These are phyloP conservation scores for Naganishia sp. DNA, from an alignment of 1,284 basidiomycete species.

Conservation along the genomic window DNA sequence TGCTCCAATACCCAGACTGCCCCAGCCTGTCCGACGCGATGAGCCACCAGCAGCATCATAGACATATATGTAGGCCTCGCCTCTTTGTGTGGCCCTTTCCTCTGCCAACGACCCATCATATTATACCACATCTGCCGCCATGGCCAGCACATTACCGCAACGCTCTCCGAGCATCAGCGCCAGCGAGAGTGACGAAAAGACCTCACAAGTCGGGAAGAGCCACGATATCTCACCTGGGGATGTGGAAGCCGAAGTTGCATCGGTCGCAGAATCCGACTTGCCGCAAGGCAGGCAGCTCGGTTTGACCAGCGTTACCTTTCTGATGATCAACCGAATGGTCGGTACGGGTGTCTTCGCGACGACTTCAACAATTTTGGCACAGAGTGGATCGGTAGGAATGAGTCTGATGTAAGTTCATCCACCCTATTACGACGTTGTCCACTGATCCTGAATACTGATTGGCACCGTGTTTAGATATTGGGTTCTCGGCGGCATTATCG, in stretches of 20 bases:
- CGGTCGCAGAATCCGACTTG: slow-evolving; percentile 6
- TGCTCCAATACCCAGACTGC: neutral
- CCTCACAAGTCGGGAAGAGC: slow-evolving; percentile 9
- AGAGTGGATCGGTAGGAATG: slow-evolving; percentile 27
- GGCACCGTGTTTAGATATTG: slow-evolving; percentile 20
- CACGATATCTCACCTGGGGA: slow-evolving; percentile 7
- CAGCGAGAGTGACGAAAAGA: slow-evolving; percentile 23
- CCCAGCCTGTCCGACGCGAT: too few relatives aligned
- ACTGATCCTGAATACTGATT: neutral
- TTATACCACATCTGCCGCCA: neutral
- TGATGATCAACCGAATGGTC: slow-evolving; percentile 32
- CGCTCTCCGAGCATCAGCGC: slow-evolving; percentile 10
- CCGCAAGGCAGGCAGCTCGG: slow-evolving; percentile 25
- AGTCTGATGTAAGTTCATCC: slow-evolving; percentile 17
- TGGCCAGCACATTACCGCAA: slow-evolving; percentile 4
- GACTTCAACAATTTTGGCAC: slow-evolving; percentile 27
- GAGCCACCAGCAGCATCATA: too few relatives aligned
- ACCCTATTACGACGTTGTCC: neutral
- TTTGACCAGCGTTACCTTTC: slow-evolving; percentile 16
- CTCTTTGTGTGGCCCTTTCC: too few relatives aligned
- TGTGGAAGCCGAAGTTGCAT: slow-evolving; percentile 23
- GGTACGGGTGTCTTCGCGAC: slow-evolving; percentile 32
- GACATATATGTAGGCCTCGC: too few relatives aligned
- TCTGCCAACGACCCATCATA: too few relatives aligned
- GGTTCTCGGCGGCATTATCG: slow-evolving; percentile 31